Evolutionary conservation across 768 basidiomycete genomes (phyloP), one percentile per base, ranked within the genome.

Genomic region (Scleroderma bovista): DNA sequence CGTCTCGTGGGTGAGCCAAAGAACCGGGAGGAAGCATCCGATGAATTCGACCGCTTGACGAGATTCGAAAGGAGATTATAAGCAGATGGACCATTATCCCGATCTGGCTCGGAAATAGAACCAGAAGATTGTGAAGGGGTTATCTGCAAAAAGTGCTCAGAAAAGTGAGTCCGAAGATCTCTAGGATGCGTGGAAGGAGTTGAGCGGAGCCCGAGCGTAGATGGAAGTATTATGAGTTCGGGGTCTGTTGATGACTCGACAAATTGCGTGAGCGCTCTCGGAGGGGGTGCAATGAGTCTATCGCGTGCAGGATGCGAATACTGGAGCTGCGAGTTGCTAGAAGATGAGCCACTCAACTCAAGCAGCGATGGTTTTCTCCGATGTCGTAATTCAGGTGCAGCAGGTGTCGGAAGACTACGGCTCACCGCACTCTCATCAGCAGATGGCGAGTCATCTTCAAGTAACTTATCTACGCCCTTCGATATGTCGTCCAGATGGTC

Each of bases 201-300:
- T 16, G 70, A 53, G 40, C 83, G 79, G 2, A 86, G 58, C 19
- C 88, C 88, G 36, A 88, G 70, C 0, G 88, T 90, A 7, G 85
- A 81, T 6, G 88, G 88, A 1, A 90, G 66, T 11, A 71, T 57
- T 42, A 90, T 79, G 8, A 69, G 56, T n/a, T 73, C 69, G 13
- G 75, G 69, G 56, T 81, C 78, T 23, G 76, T 67, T 3, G 74
- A 70, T 10, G 82, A 79, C 46, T 77, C 82, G 33, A 86, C 74
- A 58, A 83, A 88, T 63, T 87, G 83, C 2, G 88, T 89, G 33
- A 91, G 60, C 2, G 88, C 86, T 34, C 86, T 76, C 2, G 88
- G 86, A 9, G 88, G 75, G 23, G 81, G 85, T 0, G 86, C 69
- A 47, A 89, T 68, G 26, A 88, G 75, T 42, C 75, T 65, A 37